Conservation (phyloP, 495 filamentous ascomycete genomes). For the Penicillium roqueforti region DNA sequence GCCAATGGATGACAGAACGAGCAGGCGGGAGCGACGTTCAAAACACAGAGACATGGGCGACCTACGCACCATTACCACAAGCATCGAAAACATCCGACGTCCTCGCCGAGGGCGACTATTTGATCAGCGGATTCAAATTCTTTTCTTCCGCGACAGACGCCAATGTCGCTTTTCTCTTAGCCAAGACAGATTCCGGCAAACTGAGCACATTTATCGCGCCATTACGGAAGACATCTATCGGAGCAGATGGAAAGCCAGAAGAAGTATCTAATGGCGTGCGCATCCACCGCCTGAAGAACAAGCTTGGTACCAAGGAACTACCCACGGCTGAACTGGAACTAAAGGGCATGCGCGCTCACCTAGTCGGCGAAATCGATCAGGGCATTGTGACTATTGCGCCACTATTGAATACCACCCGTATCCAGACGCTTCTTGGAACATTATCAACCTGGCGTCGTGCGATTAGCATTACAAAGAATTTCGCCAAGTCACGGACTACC, state of each 20-base stretch:
- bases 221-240: conserved; percentile 43
- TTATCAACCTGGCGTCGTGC: conserved; percentile 56
- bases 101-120: conserved; percentile 29
- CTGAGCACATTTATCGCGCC: conserved; percentile 67
- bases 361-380: conserved; percentile 57
- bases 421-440: conserved; percentile 57
- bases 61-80: conserved; percentile 20
- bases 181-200: conserved; percentile 52
- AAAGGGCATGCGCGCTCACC: conserved; percentile 55
- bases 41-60: conserved; percentile 63
- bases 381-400: conserved; percentile 62
- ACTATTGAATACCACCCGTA: conserved; percentile 63
- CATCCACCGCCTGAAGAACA: conserved; percentile 66
- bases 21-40: conserved; percentile 69
- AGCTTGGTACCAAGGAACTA: conserved; percentile 63
- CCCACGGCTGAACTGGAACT: conserved; percentile 70
- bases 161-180: conserved; percentile 63
- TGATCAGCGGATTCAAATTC: conserved; percentile 69
- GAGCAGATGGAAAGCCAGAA: conserved; percentile 16
- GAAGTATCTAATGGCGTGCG: conserved; percentile 55
- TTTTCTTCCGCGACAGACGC: conserved; percentile 73
- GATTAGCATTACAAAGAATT: conserved; percentile 57
- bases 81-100: conserved; percentile 2
- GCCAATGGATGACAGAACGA: conserved; percentile 87
- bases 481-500: conserved; percentile 48